Evolutionary conservation across 495 filamentous ascomycete genomes (phyloP).

Genomic region (Lophiostoma macrostomum): DNA sequence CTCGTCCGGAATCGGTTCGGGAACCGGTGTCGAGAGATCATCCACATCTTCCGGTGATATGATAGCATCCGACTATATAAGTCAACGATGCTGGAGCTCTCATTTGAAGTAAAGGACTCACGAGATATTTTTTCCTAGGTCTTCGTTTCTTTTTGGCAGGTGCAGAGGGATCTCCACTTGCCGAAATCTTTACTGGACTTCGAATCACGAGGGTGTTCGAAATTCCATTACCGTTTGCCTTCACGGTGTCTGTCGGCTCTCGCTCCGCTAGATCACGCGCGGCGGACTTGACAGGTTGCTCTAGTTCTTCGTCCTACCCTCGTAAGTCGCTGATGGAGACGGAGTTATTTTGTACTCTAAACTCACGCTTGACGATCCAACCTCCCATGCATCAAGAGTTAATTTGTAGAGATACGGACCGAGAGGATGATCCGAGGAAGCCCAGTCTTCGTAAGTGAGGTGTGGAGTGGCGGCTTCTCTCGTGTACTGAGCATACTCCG

Average conservation of each 20-base stretch:
- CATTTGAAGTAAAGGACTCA: not conserved
- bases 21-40: not conserved
- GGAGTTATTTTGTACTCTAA: not conserved
- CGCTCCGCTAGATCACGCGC: not conserved
- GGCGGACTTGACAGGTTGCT: constrained; percentile 5
- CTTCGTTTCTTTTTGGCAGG: constrained; percentile 1
- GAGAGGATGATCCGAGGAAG: constrained; percentile 14
- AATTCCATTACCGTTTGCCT: constrained; percentile 15
- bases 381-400: constrained; percentile 19
- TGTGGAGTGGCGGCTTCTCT: constrained; percentile 3
- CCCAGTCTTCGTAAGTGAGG: constrained; percentile 21
- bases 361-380: constrained; percentile 16
- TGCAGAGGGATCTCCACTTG: not conserved
- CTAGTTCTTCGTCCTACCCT: constrained; percentile 5
- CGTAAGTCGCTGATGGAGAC: constrained; percentile 1
- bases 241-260: constrained; percentile 7
- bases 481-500: constrained; percentile 19
- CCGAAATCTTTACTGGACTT: not conserved
- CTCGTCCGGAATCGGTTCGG: too few relatives aligned
- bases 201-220: not conserved
- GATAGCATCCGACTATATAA: not conserved
- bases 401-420: constrained; percentile 18
- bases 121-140: constrained; percentile 3
- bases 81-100: not conserved
- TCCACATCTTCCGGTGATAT: not conserved